Conservation (phyloP, 2,329 filamentous ascomycete species). For the Fusarium sp. region DNA sequence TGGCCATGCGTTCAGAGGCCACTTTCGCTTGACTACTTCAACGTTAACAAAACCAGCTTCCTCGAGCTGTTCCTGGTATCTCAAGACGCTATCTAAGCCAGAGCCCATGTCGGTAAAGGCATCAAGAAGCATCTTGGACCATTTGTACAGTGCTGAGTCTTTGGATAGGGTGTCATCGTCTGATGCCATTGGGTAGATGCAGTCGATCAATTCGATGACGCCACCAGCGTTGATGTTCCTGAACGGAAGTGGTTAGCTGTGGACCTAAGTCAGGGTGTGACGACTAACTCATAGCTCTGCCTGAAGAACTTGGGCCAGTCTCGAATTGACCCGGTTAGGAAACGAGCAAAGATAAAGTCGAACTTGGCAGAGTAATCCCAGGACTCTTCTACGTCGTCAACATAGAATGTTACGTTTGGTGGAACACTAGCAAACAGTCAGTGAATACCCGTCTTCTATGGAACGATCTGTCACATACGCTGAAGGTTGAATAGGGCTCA, state of each 20-base stretch:
- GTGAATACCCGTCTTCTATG: rapidly evolving
- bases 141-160: constrained; percentile 7
- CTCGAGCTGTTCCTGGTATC: constrained; percentile 25
- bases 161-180: constrained; percentile 6
- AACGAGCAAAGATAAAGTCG: constrained; percentile 30
- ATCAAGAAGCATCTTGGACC: constrained; percentile 5
- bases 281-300: not conserved
- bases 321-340: constrained; percentile 20
- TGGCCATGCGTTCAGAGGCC: constrained; percentile 20
- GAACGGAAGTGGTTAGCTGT: rapidly evolving
- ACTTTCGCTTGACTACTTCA: constrained; percentile 6
- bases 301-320: constrained; percentile 33
- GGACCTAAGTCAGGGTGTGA: rapidly evolving
- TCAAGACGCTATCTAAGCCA: constrained; percentile 1
- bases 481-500: constrained; percentile 25
- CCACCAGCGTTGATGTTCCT: constrained; percentile 19
- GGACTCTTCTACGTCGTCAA: constrained; percentile 17
- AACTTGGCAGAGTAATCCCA: constrained; percentile 25
- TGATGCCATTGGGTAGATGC: constrained; percentile 19
- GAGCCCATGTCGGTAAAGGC: not conserved
- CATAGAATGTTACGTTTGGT: constrained; percentile 23
- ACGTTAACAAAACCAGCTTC: constrained; percentile 13
- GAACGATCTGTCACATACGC: not conserved
- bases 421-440: constrained; percentile 1
- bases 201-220: constrained; percentile 24